A percentile compares a stretch with the other conserved stretches of the same genome.
Evolutionary conservation across 2,329 filamentous ascomycete species (phyloP).

Genomic region (Microascus cirrosus): DNA sequence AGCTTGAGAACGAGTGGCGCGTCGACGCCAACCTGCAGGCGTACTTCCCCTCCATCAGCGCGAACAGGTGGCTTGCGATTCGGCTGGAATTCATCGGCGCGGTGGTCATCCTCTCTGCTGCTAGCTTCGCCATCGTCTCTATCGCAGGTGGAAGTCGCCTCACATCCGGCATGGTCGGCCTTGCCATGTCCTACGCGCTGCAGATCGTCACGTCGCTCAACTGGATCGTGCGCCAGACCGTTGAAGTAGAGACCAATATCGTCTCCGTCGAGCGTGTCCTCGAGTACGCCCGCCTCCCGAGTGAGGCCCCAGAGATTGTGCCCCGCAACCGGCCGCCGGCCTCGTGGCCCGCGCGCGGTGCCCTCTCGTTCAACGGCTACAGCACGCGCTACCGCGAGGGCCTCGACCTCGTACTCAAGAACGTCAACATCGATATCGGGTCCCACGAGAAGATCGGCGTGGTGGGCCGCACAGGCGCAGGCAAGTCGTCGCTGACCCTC

Average conservation of each 20-base stretch:
- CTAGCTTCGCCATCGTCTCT: constrained; percentile 70
- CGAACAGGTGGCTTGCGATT: constrained; percentile 88
- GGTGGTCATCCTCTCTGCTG: constrained; percentile 80
- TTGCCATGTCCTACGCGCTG: constrained; percentile 93
- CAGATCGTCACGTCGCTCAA: constrained; percentile 96
- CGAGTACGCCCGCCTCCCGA: constrained; percentile 84
- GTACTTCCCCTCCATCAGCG: constrained; percentile 92
- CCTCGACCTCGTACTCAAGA: constrained; percentile 84
- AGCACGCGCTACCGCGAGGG: constrained; percentile 87
- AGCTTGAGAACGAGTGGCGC: constrained; percentile 92
- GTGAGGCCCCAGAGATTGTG: constrained; percentile 90
- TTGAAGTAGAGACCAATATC: constrained; percentile 99
- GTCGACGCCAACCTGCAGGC: constrained; percentile 90
- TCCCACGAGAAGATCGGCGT: constrained; percentile 97
- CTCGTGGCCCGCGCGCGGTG: constrained; percentile 83
- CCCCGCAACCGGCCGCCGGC: constrained; percentile 76
- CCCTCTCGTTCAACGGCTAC: constrained; percentile 85
- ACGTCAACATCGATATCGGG: constrained; percentile 86
- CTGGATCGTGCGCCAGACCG: constrained; percentile 97
- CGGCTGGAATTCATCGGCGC: constrained; percentile 93
- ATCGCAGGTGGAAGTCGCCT: constrained; percentile 57
- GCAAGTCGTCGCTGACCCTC: constrained; percentile 88
- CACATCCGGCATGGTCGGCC: constrained; percentile 67
- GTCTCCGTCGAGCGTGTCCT: constrained; percentile 96
- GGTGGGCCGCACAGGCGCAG: constrained; percentile 88